Conservation (phyloP, 2,329 filamentous ascomycete species). For the Ophiobolus disseminans region DNA sequence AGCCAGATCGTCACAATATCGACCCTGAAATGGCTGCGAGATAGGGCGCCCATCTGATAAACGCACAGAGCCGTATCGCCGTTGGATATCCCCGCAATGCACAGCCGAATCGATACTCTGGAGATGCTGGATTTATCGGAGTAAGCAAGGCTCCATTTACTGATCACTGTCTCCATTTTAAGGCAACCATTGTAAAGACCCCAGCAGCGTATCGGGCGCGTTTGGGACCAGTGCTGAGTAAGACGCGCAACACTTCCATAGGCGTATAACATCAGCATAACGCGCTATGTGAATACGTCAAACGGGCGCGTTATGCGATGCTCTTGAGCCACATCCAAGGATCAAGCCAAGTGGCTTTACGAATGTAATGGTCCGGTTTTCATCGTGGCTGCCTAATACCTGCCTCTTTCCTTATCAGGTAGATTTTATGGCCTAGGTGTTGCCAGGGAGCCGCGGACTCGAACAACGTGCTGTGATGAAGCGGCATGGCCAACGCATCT, state of each 20-base stretch:
- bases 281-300: background rate
- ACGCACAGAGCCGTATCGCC: background rate
- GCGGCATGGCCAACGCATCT: slow-evolving; percentile 21
- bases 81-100: background rate
- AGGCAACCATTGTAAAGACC: background rate
- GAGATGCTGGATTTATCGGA: background rate
- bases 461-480: slow-evolving; percentile 3
- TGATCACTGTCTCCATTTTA: background rate
- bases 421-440: slow-evolving; percentile 6
- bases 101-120: background rate
- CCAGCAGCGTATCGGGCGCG: background rate
- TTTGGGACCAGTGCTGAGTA: slow-evolving; percentile 5
- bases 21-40: background rate
- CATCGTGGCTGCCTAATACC: slow-evolving; percentile 12
- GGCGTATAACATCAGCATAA: slow-evolving; percentile 9
- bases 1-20: background rate
- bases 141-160: slow-evolving; percentile 4
- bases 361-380: slow-evolving; percentile 5
- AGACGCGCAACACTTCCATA: background rate
- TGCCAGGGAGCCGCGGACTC: slow-evolving; percentile 7
- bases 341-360: background rate
- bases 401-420: slow-evolving; percentile 16
- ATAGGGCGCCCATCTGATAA: slow-evolving; percentile 2
- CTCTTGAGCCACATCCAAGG: slow-evolving; percentile 3
- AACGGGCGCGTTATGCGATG: slow-evolving; percentile 1